Evolutionary conservation across 345 rosid genomes (phyloP), one percentile per base, ranked within the genome.

Genomic region (Kandelia obovata): DNA sequence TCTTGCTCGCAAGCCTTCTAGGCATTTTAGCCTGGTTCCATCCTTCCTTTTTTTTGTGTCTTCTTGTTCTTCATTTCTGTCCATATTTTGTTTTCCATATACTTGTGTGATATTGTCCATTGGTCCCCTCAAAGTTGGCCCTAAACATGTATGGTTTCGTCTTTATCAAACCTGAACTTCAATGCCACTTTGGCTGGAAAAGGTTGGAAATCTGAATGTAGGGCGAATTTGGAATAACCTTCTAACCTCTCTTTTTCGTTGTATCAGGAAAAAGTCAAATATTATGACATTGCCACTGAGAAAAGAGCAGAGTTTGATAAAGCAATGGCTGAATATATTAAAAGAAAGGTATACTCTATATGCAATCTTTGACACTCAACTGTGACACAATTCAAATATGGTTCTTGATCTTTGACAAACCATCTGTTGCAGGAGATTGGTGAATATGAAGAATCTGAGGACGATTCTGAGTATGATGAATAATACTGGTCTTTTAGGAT

Each of bases 281-380:
- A 91, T 73, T 94, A 94, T 73, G 98, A 94, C 72, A 80, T 89
- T 34, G 98, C 98, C 68, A 89, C 89, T 1, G 90, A 79, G 78
- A 94, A 89, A 73, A 86, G 96, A 70, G 90, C 91, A 52, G 96
- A 89, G 77, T 94, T 94, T 73, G 97, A 94, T 67, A 77, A 75
- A 72, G 84, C 85, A 75, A 87, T 81, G 87, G 82, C 86, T 23
- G 92, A 84, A 49, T 91, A 89, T 64, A 76, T 81, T 51, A 91
- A 83, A 81, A 84, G 84, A 73, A 81, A 82, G 97, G 97, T 91
- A 67, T 27, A 58, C 23, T 28, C 53, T 21, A 37, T 65, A 35
- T 57, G 21, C 26, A 34, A 34, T 67, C 9, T 49, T 62, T 58
- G 34, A n/a, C 34, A 26, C 56, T 26, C 52, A 43, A 77, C 60